These are phyloP conservation scores for Asterella californica DNA, from an alignment of 225 moss, liverwort and hornwort genomes.

Conservation along the genomic window DNA sequence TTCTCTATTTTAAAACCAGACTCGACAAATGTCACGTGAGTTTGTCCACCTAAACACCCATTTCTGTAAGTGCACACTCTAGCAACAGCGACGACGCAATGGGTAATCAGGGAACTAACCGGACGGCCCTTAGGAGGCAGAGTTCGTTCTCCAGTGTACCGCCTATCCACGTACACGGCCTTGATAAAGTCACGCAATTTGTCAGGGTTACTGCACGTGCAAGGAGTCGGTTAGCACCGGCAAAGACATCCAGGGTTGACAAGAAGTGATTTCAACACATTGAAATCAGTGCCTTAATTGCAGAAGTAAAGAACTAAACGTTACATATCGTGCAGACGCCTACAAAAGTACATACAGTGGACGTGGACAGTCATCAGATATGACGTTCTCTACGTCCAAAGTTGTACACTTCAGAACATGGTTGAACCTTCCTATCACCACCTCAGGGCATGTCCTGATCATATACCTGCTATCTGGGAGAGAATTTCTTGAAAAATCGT, in stretches of 20 bases:
- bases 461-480: conserved; percentile 84
- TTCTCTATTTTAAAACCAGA: neutral
- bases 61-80: no score
- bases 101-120: conserved; percentile 46
- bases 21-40: neutral
- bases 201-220: conserved; percentile 56
- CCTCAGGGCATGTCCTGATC: neutral
- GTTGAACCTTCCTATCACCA: neutral
- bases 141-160: conserved; percentile 60
- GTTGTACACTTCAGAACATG: neutral
- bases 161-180: conserved; percentile 79
- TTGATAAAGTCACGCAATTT: conserved; percentile 88
- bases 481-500: conserved; percentile 63
- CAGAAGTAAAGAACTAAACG: neutral
- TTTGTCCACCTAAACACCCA: neutral
- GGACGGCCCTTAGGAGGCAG: conserved; percentile 59
- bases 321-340: neutral
- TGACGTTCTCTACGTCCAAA: no score
- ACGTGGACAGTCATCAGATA: neutral
- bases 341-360: neutral
- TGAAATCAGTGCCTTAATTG: neutral
- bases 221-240: neutral
- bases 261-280: neutral
- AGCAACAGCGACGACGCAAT: neutral
- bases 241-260: neutral